Conservation (phyloP, 2,329 filamentous ascomycete genomes). For the Orbilia ellipsospora region DNA sequence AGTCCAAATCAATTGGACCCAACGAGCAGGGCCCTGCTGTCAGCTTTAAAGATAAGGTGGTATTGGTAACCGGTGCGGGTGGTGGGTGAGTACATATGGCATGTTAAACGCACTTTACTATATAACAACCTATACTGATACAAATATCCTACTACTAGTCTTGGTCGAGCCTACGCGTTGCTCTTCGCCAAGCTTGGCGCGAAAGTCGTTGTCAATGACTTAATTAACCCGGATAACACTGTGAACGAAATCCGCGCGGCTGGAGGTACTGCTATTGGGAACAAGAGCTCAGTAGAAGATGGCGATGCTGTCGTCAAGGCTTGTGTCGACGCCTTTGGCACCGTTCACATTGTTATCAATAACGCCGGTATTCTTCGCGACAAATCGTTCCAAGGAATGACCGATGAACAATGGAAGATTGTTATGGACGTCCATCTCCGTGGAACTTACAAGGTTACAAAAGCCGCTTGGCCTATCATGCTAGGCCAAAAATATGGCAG, state of each 20-base stretch:
- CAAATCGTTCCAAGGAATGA: constrained; percentile 98
- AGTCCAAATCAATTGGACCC: constrained; percentile 79
- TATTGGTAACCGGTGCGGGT: constrained; percentile 86
- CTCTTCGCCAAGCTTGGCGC: constrained; percentile 87
- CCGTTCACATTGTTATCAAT: constrained; percentile 95
- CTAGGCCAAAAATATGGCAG: constrained; percentile 99
- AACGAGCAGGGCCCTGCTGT: constrained; percentile 78
- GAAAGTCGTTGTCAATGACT: constrained; percentile 91
- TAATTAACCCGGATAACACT: constrained; percentile 89
- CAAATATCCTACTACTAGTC: constrained; percentile 66
- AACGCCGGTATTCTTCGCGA: constrained; percentile 97
- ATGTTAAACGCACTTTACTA: background rate
- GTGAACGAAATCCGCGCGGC: constrained; percentile 91
- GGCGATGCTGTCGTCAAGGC: constrained; percentile 90
- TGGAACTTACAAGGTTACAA: constrained; percentile 95
- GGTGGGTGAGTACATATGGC: constrained; percentile 69
- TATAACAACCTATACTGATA: constrained; percentile 11
- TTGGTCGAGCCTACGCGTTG: constrained; percentile 89
- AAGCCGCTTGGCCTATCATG: constrained; percentile 97
- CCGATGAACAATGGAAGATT: constrained; percentile 89
- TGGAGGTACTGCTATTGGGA: constrained; percentile 88
- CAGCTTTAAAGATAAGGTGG: constrained; percentile 85
- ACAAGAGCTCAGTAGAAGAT: constrained; percentile 93
- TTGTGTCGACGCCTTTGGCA: constrained; percentile 91
- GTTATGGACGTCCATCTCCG: constrained; percentile 92